These are phyloP conservation scores for Capsicum pubescens DNA, from an alignment of 257 asterid species.

Conservation along the genomic window DNA sequence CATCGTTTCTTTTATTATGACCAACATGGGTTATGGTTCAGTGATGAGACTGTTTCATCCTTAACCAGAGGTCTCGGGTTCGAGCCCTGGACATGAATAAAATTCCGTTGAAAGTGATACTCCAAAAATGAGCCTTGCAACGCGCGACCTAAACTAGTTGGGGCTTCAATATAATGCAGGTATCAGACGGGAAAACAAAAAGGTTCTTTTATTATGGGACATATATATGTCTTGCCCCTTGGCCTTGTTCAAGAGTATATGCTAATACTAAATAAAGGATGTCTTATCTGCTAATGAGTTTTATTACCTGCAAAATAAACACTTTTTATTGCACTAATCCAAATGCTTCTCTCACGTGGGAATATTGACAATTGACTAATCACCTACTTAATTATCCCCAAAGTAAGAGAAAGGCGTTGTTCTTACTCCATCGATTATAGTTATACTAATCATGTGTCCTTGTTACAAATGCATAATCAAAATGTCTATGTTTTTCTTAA, in stretches of 20 bases:
- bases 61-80: too few relatives aligned
- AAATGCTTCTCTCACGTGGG: not conserved
- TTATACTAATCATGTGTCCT: not conserved
- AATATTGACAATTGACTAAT: not conserved
- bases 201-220: not conserved
- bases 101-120: too few relatives aligned
- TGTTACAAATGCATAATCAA: slow-evolving; percentile 6
- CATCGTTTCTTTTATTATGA: not conserved
- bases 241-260: not conserved
- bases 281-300: not conserved
- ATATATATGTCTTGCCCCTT: not conserved
- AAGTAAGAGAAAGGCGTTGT: slow-evolving; percentile 3
- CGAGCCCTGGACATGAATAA: too few relatives aligned
- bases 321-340: slow-evolving; percentile 6
- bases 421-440: not conserved
- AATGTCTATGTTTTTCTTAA: not conserved
- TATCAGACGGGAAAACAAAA: too few relatives aligned
- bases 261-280: not conserved
- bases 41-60: too few relatives aligned
- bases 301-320: not conserved
- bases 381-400: slow-evolving; percentile 14
- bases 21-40: too few relatives aligned
- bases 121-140: too few relatives aligned
- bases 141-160: too few relatives aligned
- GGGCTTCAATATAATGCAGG: too few relatives aligned